Conservation (phyloP, 805 yeast species). For the Starmera dryadoides region DNA sequence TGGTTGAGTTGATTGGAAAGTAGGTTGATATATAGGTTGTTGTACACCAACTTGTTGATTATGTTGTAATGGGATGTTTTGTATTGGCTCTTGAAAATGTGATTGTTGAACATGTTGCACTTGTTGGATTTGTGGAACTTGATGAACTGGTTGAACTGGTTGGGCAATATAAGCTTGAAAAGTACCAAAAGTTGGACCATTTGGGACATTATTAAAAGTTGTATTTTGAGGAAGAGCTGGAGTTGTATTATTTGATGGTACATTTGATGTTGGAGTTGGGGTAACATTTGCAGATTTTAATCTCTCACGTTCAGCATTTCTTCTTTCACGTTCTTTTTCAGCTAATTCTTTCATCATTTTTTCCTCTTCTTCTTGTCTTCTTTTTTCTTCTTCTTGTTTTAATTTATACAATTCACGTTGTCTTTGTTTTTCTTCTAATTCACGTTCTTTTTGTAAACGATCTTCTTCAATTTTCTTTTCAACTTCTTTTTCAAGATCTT, state of each 20-base stretch:
- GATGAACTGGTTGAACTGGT: too few species aligned
- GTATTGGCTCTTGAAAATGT: background rate
- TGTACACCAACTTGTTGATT: too few species aligned
- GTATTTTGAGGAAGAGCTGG: too few species aligned
- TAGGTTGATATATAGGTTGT: too few species aligned
- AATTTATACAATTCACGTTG: constrained; percentile 14
- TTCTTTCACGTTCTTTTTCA: constrained; percentile 17
- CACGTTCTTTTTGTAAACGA: constrained; percentile 11
- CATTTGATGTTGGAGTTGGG: background rate
- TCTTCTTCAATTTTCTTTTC: constrained; percentile 14
- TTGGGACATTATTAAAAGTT: too few species aligned
- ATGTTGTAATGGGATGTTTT: background rate
- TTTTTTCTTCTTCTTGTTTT: constrained; percentile 9
- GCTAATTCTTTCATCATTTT: constrained; percentile 11
- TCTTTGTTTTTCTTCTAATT: constrained; percentile 15
- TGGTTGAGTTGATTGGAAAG: too few species aligned
- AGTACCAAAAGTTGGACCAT: background rate
- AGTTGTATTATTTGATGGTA: too few species aligned
- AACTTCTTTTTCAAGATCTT: constrained; percentile 18
- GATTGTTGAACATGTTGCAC: background rate
- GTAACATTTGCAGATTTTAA: background rate
- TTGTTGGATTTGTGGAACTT: too few species aligned
- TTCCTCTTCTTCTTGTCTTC: constrained; percentile 12
- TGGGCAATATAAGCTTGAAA: background rate
- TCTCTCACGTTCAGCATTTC: constrained; percentile 17